Evolutionary conservation across 2,329 filamentous ascomycete species (phyloP), one percentile per base, ranked within the genome.

Genomic region (Arthrobotrys sinensis): DNA sequence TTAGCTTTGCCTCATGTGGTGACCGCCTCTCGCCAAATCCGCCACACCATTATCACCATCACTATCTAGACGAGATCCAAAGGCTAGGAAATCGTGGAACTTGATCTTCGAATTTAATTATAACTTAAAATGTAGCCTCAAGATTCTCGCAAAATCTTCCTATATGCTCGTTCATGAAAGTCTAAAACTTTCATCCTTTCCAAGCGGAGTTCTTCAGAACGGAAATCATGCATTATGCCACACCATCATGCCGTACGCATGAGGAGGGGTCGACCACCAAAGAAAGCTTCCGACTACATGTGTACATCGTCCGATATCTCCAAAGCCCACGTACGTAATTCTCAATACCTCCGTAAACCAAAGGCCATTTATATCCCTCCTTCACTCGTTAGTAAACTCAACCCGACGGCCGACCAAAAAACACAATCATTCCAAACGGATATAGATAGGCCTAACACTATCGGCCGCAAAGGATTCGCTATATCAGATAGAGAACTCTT

Each of bases 1-100:
- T 65, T 73, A 40, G 69, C 68, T 64, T 72, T 57, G 60, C 68
- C 68, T 34, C 36, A 65, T 72, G 11, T 19, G 52, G 60, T 52
- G 50, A 50, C 50, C 50, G 60, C 69, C 55, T 24, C 48, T 62
- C 36, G 68, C 50, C 48, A 65, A 50, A 70, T n/a, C 28, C 40
- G 45, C 53, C 69, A 40, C 40, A 34, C 28, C 43, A 36, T 7
- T 24, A 43, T 36, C 52, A 62, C 43, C 40, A 24, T 36, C 52
- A 53, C 36, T 38, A 45, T 45, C 40, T 48, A 24, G 7, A 21
- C 45, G 45, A 48, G 45, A 48, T 24, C 45, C 4, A 24, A 24
- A 12, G 11, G 45, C 45, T 21, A 16, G 45, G 19, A 6, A 43
- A 60, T 43, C 16, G 14, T 60, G 11, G 36, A 43, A n/a, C 19